A percentile compares a stretch with the other conserved stretches of the same genome.
Evolutionary conservation across 352 stramenopile genomes (phyloP).

Genomic region (Globisporangium alternatum): DNA sequence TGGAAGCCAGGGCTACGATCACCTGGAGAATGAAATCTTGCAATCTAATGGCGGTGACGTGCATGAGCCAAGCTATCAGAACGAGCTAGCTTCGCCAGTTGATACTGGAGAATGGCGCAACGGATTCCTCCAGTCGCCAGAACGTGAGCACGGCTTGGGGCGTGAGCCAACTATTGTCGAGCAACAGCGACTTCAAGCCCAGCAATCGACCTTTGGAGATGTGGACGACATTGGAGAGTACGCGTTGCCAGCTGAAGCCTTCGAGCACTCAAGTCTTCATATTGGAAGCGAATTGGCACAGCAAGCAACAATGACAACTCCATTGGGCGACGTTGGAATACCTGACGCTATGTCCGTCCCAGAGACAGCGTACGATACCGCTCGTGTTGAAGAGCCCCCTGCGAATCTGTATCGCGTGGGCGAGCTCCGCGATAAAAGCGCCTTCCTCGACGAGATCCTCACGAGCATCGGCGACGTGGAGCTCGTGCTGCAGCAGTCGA

Average conservation of each 20-base stretch:
- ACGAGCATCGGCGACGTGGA: conserved; percentile 60
- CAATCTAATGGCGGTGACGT: background rate
- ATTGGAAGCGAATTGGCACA: background rate
- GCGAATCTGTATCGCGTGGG: background rate
- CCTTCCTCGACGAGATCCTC: conserved; percentile 61
- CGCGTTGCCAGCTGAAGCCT: background rate
- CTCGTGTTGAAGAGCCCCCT: background rate
- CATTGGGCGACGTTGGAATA: background rate
- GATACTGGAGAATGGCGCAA: background rate
- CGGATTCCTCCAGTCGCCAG: background rate
- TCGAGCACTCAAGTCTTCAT: background rate
- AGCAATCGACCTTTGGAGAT: background rate
- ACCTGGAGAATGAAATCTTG: background rate
- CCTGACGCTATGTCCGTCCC: background rate
- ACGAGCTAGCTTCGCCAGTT: conserved; percentile 8
- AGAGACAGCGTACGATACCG: background rate
- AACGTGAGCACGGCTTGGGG: background rate
- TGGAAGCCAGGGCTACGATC: background rate
- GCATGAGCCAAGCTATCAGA: background rate
- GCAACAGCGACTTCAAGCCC: background rate
- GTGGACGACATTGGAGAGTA: background rate
- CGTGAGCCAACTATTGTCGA: background rate
- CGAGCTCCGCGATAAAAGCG: conserved; percentile 26
- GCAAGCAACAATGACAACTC: too few species aligned
- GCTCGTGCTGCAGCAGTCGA: conserved; percentile 43